phyloP scores from a whole-genome alignment of 805 yeast species.

The Grigorovia humatica region DNA sequence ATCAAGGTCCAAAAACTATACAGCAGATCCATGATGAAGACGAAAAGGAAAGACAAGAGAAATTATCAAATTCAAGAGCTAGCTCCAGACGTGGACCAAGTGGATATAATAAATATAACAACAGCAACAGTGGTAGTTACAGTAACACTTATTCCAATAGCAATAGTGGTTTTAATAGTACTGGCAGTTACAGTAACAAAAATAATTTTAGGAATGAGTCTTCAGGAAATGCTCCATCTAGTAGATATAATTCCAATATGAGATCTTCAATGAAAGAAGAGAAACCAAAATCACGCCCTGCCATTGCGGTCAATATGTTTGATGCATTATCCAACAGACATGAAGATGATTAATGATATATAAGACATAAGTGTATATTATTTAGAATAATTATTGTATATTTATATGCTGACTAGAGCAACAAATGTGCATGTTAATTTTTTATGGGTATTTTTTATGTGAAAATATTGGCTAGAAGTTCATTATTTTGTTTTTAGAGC shows the following conservation, averaged over 20 bases:
- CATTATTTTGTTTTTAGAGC: conserved; percentile 1
- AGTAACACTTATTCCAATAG: conserved; percentile 1
- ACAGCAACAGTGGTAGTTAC: neutral
- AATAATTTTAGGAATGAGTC: neutral
- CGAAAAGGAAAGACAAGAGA: conserved; percentile 43
- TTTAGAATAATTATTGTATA: neutral
- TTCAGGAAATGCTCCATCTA: conserved; percentile 5
- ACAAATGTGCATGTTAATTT: neutral
- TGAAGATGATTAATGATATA: conserved; percentile 9
- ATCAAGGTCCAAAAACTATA: conserved; percentile 89
- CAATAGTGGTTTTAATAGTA: neutral
- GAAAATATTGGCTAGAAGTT: neutral
- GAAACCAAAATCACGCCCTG: conserved; percentile 14
- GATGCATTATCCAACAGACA: conserved; percentile 25
- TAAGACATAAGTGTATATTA: neutral
- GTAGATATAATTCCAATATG: conserved; percentile 16
- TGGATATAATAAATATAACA: neutral
- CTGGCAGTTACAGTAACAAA: neutral
- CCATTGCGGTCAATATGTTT: conserved; percentile 24
- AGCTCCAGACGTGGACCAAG: conserved; percentile 30
- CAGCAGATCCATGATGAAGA: conserved; percentile 86
- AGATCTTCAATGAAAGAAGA: conserved; percentile 19
- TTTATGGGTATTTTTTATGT: neutral
- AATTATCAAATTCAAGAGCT: conserved; percentile 30
- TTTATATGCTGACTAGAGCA: neutral